Conservation (phyloP, 352 stramenopile genomes). For the Globisporangium paddicum region DNA sequence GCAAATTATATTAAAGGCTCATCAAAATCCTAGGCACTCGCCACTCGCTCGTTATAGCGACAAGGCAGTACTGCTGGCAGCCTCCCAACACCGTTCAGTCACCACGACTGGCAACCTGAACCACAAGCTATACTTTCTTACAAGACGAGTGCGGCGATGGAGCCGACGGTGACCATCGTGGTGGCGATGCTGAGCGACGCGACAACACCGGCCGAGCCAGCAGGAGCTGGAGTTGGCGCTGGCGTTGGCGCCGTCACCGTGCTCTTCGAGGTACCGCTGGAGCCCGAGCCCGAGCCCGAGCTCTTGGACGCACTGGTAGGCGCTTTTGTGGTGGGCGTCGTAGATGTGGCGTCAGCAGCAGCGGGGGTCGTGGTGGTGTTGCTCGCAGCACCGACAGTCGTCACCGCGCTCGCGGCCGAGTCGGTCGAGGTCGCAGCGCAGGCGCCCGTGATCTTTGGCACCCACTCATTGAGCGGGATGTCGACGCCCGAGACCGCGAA, state of each 20-base stretch:
- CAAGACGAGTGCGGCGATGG: slow-evolving; percentile 5
- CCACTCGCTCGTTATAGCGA: too few species aligned
- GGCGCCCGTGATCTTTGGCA: not conserved
- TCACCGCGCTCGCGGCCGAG: not conserved
- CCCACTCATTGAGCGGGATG: slow-evolving; percentile 8
- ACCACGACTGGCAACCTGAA: too few species aligned
- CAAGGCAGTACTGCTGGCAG: too few species aligned
- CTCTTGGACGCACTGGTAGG: not conserved
- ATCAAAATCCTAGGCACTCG: too few species aligned
- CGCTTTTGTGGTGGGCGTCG: not conserved
- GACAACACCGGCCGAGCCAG: not conserved
- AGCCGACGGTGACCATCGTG: slow-evolving; percentile 1
- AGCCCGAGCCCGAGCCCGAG: slow-evolving; percentile 6
- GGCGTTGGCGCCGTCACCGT: not conserved
- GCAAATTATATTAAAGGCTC: too few species aligned
- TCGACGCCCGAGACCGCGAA: slow-evolving; percentile 7
- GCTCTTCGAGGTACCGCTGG: not conserved
- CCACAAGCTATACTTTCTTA: not conserved
- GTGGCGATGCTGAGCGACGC: slow-evolving; percentile 4
- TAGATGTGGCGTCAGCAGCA: not conserved
- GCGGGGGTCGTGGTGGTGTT: not conserved
- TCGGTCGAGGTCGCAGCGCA: not conserved
- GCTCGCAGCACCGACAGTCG: not conserved
- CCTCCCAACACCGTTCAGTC: too few species aligned
- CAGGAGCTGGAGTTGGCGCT: not conserved